These are phyloP conservation scores for Sarcomyxa edulis DNA, from an alignment of 768 basidiomycete species.

Conservation along the genomic window DNA sequence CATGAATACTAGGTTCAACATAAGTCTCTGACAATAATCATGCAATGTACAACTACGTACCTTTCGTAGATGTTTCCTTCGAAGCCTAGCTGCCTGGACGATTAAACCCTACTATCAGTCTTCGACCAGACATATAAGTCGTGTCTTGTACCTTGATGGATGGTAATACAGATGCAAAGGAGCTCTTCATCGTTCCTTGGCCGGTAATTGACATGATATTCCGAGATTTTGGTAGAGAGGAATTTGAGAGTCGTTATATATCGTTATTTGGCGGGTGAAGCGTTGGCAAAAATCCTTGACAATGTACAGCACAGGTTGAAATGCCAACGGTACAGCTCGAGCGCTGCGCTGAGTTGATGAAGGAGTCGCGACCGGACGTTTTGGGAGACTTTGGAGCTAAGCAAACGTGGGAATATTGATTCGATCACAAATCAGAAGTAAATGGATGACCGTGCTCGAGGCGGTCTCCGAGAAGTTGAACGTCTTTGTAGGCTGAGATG, in stretches of 20 bases:
- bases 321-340: background rate
- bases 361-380: background rate
- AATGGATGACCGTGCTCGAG: too few species aligned
- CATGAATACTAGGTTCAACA: slow-evolving; percentile 62
- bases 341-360: background rate
- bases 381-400: background rate
- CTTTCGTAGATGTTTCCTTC: slow-evolving; percentile 49
- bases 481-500: too few species aligned
- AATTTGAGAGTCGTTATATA: too few species aligned
- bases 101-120: too few species aligned
- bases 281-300: background rate
- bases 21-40: slow-evolving; percentile 1
- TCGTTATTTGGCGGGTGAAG: too few species aligned
- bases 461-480: too few species aligned
- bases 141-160: slow-evolving; percentile 2
- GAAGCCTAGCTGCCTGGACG: slow-evolving; percentile 29
- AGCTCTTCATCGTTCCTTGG: slow-evolving; percentile 5
- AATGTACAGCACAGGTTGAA: background rate
- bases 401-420: background rate
- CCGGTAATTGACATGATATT: background rate
- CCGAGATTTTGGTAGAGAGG: too few species aligned
- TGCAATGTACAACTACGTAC: slow-evolving; percentile 25
- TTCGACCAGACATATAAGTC: background rate
- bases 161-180: slow-evolving; percentile 1
- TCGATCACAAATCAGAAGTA: too few species aligned